These are phyloP conservation scores for Barnettozyma californica DNA, from an alignment of 805 yeast species.

Conservation along the genomic window DNA sequence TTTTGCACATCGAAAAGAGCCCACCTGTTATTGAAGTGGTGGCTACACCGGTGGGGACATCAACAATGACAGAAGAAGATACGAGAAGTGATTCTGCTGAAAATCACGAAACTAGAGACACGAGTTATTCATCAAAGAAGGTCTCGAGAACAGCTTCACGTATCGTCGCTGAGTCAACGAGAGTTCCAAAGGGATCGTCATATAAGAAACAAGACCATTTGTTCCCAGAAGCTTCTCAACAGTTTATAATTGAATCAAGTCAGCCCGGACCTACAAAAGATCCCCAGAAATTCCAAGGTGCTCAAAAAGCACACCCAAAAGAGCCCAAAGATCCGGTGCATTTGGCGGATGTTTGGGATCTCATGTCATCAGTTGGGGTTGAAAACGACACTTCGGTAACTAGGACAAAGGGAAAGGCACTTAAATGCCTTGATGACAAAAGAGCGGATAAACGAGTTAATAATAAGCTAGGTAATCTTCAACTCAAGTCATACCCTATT, in stretches of 20 bases:
- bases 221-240: constrained; percentile 5
- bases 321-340: background rate
- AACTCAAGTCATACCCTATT: background rate
- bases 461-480: background rate
- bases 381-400: background rate
- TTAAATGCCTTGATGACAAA: constrained; percentile 5
- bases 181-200: background rate
- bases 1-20: no score
- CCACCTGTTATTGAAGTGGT: background rate
- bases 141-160: constrained; percentile 12
- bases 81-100: constrained; percentile 14
- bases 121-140: constrained; percentile 14
- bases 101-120: constrained; percentile 18
- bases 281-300: background rate
- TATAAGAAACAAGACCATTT: background rate
- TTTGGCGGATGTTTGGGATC: constrained; percentile 20
- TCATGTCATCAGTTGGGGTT: constrained; percentile 13
- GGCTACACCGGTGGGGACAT: constrained; percentile 2
- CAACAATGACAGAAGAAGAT: constrained; percentile 11
- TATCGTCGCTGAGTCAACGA: constrained; percentile 18
- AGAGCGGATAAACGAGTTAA: background rate
- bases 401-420: constrained; percentile 7
- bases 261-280: background rate
- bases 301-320: background rate
- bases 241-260: constrained; percentile 8